Evolutionary conservation across 257 asterid genomes (phyloP), one percentile per base, ranked within the genome.

Genomic region (Solanum chmielewskii): DNA sequence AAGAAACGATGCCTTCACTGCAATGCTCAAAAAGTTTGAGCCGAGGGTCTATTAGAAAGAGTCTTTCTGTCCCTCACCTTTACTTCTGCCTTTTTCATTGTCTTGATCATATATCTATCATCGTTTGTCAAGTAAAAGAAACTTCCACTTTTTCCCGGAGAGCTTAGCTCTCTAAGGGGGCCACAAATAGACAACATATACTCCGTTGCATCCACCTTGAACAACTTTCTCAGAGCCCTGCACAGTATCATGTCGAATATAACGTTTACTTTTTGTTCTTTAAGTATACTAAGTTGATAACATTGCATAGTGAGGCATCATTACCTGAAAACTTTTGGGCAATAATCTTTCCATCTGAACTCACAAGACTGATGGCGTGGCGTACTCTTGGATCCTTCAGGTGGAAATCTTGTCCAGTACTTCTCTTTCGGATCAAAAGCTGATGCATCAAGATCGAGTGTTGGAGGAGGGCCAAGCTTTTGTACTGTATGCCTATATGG

Each of bases 121-220:
- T 95, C 99, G 47, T 94, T 94, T 7, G 99, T 97, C 88, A 95
- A 87, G 94, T 97, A 97, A 80, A 96, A 96, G 89, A 96, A 96
- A 90, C 99, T 96, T 68, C 99, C 99, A 76, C 99, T 96, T 70
- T 96, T 95, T 31, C 98, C 98, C 1, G 99, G 99, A 6, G 98
- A 95, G 45, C 98, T 95, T 56, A 97, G 97, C 83, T 97, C 99
- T 27, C 98, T 88, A 25, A 97, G 90, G 23, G 99, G 98, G 9
- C 99, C 99, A 70, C 99, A 97, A 33, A 97, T 97, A 16, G 99
- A 97, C 70, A 97, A 41, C 98, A 97, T 95, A 93, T 97, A 97
- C 87, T 95, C 98, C 9, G 98, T 98, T 80, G 99, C 93, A 91
- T 97, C 99, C 87, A 97, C 98, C 94, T 97, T 94, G 91, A 97